A percentile compares a stretch with the other conserved stretches of the same genome.
These are phyloP conservation scores for Globisporangium camurandrum DNA, from an alignment of 352 stramenopile species.

Conservation along the genomic window DNA sequence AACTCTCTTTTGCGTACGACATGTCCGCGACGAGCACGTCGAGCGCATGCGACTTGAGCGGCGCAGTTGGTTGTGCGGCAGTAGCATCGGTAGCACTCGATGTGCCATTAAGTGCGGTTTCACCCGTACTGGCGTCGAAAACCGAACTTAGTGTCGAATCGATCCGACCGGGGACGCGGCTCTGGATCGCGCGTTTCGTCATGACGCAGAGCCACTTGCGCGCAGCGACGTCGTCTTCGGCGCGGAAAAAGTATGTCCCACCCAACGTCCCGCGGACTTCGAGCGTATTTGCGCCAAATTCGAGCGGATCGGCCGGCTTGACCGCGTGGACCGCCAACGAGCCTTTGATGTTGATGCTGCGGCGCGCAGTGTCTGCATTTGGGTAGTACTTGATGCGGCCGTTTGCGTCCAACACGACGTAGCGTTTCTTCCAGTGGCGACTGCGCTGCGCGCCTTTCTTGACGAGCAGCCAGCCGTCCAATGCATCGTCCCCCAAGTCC, in stretches of 20 bases:
- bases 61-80: slow-evolving; percentile 5
- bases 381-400: slow-evolving; percentile 74
- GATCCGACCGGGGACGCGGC: slow-evolving; percentile 54
- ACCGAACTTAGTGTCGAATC: slow-evolving; percentile 42
- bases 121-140: not conserved
- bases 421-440: slow-evolving; percentile 83
- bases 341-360: slow-evolving; percentile 73
- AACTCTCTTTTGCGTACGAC: slow-evolving; percentile 63
- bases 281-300: slow-evolving; percentile 70
- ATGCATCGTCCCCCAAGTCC: slow-evolving; percentile 51
- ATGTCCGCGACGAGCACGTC: slow-evolving; percentile 65
- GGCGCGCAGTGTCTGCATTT: slow-evolving; percentile 66
- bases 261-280: slow-evolving; percentile 67
- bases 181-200: slow-evolving; percentile 76
- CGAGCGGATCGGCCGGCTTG: slow-evolving; percentile 60
- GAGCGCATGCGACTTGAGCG: slow-evolving; percentile 56
- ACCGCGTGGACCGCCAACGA: slow-evolving; percentile 70
- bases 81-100: slow-evolving; percentile 8
- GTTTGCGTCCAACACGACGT: slow-evolving; percentile 65
- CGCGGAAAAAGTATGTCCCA: slow-evolving; percentile 76
- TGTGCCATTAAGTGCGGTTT: not conserved
- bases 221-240: slow-evolving; percentile 68
- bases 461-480: slow-evolving; percentile 75
- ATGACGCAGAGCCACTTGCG: slow-evolving; percentile 77
- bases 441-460: slow-evolving; percentile 65